These are phyloP conservation scores for Davidsoniella eucalypti DNA, from an alignment of 2,329 filamentous ascomycete species.

Conservation along the genomic window DNA sequence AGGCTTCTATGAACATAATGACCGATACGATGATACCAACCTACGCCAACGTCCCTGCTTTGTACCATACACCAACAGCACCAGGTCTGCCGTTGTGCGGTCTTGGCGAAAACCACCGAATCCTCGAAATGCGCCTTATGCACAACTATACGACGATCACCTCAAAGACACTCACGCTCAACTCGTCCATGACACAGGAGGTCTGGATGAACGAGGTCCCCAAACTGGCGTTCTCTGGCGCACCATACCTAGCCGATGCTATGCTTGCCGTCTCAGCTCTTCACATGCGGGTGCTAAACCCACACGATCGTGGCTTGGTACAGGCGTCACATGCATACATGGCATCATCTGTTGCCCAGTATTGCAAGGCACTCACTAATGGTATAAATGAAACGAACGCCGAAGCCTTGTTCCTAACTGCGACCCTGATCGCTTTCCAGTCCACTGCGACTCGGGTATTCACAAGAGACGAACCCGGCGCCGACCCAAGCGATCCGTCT, in stretches of 20 bases:
- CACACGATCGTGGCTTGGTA: slow-evolving; percentile 42
- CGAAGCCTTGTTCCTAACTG: slow-evolving; percentile 45
- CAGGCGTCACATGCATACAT: slow-evolving; percentile 49
- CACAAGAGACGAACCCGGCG: slow-evolving; percentile 33
- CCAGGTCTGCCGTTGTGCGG: slow-evolving; percentile 10
- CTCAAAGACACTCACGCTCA: slow-evolving; percentile 40
- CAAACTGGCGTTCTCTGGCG: slow-evolving; percentile 41
- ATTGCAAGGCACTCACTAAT: slow-evolving; percentile 36
- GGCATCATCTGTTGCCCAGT: slow-evolving; percentile 44
- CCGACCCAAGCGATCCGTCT: slow-evolving; percentile 23
- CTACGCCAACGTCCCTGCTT: slow-evolving; percentile 17
- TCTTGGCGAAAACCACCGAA: slow-evolving; percentile 18
- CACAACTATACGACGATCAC: slow-evolving; percentile 48
- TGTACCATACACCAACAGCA: slow-evolving; percentile 19
- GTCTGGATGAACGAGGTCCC: slow-evolving; percentile 47
- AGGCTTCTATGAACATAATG: slow-evolving; percentile 16
- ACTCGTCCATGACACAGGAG: slow-evolving; percentile 32
- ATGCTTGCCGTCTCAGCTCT: slow-evolving; percentile 48
- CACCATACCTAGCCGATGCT: slow-evolving; percentile 43
- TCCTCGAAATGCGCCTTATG: slow-evolving; percentile 45
- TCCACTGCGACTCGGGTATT: slow-evolving; percentile 47
- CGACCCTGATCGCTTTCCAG: slow-evolving; percentile 50
- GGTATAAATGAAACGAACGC: slow-evolving; percentile 44
- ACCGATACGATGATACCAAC: slow-evolving; percentile 11
- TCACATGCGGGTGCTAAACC: slow-evolving; percentile 39